phyloP scores from a whole-genome alignment of 306 rosid genomes.

The Parietaria judaica region DNA sequence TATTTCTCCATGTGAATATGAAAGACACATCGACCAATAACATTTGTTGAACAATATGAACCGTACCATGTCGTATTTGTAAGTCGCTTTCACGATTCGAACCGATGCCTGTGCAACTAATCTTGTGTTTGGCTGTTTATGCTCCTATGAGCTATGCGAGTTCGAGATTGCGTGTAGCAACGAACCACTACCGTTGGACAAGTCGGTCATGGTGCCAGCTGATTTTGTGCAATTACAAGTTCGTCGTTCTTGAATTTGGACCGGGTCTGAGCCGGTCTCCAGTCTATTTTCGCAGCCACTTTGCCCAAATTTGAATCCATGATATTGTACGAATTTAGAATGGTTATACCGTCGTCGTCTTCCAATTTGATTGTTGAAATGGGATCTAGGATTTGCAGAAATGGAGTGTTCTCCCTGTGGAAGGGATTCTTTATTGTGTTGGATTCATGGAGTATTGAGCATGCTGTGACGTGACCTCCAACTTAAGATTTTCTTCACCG shows the following conservation, averaged over 20 bases:
- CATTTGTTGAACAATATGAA: conserved; percentile 36
- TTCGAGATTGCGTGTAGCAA: conserved; percentile 43
- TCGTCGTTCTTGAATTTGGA: too few relatives aligned
- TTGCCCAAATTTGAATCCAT: conserved; percentile 20
- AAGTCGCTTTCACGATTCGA: conserved; percentile 68
- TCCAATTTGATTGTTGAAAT: conserved; percentile 37
- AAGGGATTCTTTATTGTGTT: conserved; percentile 23
- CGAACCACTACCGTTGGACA: conserved; percentile 44
- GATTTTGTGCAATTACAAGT: conserved; percentile 26
- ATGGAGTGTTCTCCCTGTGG: conserved; percentile 29
- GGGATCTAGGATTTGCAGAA: conserved; percentile 21
- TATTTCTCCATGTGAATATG: too few relatives aligned
- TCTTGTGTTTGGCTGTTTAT: conserved; percentile 29
- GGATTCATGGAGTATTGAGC: conserved; percentile 43
- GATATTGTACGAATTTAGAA: conserved; percentile 16
- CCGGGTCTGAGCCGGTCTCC: too few relatives aligned
- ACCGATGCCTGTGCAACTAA: conserved; percentile 26
- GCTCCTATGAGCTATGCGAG: conserved; percentile 47
- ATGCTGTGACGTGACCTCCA: conserved; percentile 51
- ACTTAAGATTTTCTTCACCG: conserved; percentile 61
- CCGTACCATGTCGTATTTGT: conserved; percentile 57
- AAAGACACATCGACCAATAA: too few relatives aligned
- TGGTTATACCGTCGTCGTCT: conserved; percentile 18
- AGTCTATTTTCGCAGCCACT: too few relatives aligned
- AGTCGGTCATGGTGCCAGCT: conserved; percentile 42